Conservation (phyloP, 2,329 filamentous ascomycete species). For the Pseudocercospora musae region DNA sequence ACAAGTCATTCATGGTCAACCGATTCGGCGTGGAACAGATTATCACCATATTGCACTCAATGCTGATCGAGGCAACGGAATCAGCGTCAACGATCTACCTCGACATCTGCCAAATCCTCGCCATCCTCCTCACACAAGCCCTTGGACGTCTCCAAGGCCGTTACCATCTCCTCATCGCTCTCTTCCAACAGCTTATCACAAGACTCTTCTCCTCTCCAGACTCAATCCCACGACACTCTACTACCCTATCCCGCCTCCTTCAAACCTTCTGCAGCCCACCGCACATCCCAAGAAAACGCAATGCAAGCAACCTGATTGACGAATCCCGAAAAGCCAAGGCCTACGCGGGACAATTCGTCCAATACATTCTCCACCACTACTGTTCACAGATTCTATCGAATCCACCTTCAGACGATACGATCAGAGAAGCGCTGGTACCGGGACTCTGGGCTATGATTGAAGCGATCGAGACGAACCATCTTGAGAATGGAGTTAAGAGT, state of each 20-base stretch:
- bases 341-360: slow-evolving; percentile 56
- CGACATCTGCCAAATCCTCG: slow-evolving; percentile 53
- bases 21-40: slow-evolving; percentile 45
- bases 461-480: slow-evolving; percentile 45
- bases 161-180: slow-evolving; percentile 56
- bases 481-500: slow-evolving; percentile 46
- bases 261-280: slow-evolving; percentile 61
- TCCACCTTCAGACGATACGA: slow-evolving; percentile 44
- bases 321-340: slow-evolving; percentile 58
- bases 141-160: slow-evolving; percentile 58
- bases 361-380: slow-evolving; percentile 57
- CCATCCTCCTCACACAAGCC: slow-evolving; percentile 54
- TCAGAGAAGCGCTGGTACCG: slow-evolving; percentile 52
- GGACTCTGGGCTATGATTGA: slow-evolving; percentile 54
- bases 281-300: slow-evolving; percentile 38
- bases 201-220: slow-evolving; percentile 50
- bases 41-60: slow-evolving; percentile 36
- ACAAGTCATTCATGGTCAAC: slow-evolving; percentile 39
- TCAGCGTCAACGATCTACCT: slow-evolving; percentile 45
- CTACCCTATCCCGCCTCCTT: slow-evolving; percentile 54
- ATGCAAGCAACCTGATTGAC: slow-evolving; percentile 49
- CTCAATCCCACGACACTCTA: slow-evolving; percentile 42
- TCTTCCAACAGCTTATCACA: slow-evolving; percentile 54
- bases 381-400: slow-evolving; percentile 51
- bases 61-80: slow-evolving; percentile 30